Evolutionary conservation across 1,139 yeast species (phyloP), one percentile per base, ranked within the genome.

Genomic region (Yamadazyma sp.): DNA sequence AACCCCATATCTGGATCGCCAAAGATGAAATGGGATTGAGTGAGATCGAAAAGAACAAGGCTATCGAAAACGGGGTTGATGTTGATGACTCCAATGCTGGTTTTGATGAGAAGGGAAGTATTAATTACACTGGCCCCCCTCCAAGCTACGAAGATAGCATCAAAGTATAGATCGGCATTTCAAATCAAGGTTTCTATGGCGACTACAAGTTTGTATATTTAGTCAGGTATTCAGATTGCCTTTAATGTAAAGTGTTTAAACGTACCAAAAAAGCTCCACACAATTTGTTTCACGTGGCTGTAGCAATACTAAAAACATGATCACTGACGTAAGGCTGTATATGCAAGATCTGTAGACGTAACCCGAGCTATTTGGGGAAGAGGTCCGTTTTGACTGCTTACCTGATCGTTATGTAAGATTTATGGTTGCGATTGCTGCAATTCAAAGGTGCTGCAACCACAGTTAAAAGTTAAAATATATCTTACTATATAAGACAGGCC

Each of bases 1-100:
- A 76, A 48, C 87, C 88, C 12, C 76, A 76, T 32, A 69, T 83
- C 37, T 85, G 94, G 94, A 67, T 82, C 46, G 80, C 85, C 30
- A 70, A 62, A 44, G 94, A 85, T 59, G 73, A 78, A 20, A 64
- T 83, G 76, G 92, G 92, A 15, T 70, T 85, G 32, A 77, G 87
- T 3, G 74, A 70, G 40, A 71, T 73, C 42, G 82, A 80, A 55
- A 80, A 80, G 53, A 69, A 67, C 33, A 73, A 77, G 50, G 77
- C 87, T n/a, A 55, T 66, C 24, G 80, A 74, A 32, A 63, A 73
- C 31, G 75, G 73, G 18, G 79, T 82, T 29, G 75, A 76, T 41
- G 82, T 81, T 14, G 64, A 73, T 39, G 84, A 83, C 54, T 80
- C 67, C 23, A 70, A 76, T 47, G 80, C 89, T 6, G 57, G 53